These are phyloP conservation scores for Penicillium sp. DNA, from an alignment of 2,329 filamentous ascomycete species.

Conservation along the genomic window DNA sequence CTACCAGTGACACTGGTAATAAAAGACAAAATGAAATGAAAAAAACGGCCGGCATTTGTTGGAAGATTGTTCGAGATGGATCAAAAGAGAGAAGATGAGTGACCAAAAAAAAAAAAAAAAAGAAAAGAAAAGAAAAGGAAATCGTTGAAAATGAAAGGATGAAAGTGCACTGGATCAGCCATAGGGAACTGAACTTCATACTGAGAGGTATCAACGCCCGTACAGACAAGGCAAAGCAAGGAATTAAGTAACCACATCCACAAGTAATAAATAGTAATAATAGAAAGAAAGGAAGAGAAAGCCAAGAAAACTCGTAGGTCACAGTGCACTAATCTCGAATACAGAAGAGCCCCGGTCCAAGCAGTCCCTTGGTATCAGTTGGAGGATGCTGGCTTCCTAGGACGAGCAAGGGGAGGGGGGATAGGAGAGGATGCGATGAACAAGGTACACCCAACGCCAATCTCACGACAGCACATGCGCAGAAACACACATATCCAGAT, in stretches of 20 bases:
- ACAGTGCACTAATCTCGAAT: slow-evolving; percentile 30
- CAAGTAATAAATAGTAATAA: slow-evolving; percentile 30
- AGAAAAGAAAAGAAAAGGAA: neutral
- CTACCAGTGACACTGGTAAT: slow-evolving; percentile 1
- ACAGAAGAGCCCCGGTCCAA: slow-evolving; percentile 16
- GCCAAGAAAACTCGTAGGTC: slow-evolving; percentile 28
- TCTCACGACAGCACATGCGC: slow-evolving; percentile 25
- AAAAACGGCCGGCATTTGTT: slow-evolving; percentile 12
- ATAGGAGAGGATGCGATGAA: slow-evolving; percentile 23
- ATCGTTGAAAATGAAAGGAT: slow-evolving; percentile 7
- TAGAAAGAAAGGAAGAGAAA: slow-evolving; percentile 27
- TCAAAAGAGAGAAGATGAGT: slow-evolving; percentile 1
- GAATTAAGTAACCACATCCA: slow-evolving; percentile 25
- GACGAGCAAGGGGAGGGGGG: slow-evolving; percentile 18
- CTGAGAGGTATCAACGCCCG: slow-evolving; percentile 14
- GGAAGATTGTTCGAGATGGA: neutral
- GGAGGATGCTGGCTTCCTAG: slow-evolving; percentile 8
- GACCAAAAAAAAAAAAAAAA: neutral
- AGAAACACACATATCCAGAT: slow-evolving; percentile 30
- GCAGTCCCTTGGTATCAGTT: slow-evolving; percentile 17
- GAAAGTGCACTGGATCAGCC: slow-evolving; percentile 8
- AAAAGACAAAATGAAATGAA: slow-evolving; percentile 2
- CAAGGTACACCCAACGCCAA: slow-evolving; percentile 38
- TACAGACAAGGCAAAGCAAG: slow-evolving; percentile 16
- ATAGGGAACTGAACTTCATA: slow-evolving; percentile 8